These are phyloP conservation scores for Xylariales sp. DNA, from an alignment of 2,329 filamentous ascomycete genomes.

Conservation along the genomic window DNA sequence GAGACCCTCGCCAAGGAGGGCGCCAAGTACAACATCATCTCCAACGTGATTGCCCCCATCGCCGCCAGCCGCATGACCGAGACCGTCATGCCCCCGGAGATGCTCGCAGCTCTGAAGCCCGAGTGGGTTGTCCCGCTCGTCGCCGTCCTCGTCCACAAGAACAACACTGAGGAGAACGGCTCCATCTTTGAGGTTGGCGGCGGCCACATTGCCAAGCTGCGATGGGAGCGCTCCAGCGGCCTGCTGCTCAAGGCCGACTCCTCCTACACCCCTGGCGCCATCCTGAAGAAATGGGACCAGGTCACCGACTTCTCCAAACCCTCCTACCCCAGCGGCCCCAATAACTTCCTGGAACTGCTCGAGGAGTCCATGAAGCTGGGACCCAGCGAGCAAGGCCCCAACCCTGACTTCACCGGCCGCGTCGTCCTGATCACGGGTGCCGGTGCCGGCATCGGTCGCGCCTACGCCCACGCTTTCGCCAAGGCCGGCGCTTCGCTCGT, in stretches of 20 bases:
- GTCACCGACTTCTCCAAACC: slow-evolving; percentile 82
- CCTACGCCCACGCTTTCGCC: slow-evolving; percentile 86
- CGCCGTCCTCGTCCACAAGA: slow-evolving; percentile 80
- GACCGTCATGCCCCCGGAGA: slow-evolving; percentile 92
- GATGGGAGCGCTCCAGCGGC: slow-evolving; percentile 92
- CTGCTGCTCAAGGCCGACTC: slow-evolving; percentile 85
- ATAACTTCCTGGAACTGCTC: slow-evolving; percentile 82
- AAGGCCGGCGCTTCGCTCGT: slow-evolving; percentile 80
- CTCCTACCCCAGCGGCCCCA: slow-evolving; percentile 77
- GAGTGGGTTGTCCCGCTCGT: slow-evolving; percentile 95
- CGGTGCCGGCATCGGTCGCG: slow-evolving; percentile 85
- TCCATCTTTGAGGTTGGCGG: slow-evolving; percentile 91
- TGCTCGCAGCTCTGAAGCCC: slow-evolving; percentile 79
- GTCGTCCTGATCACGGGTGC: slow-evolving; percentile 86
- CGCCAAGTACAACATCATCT: slow-evolving; percentile 93
- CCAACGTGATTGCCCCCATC: slow-evolving; percentile 92
- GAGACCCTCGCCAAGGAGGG: slow-evolving; percentile 98
- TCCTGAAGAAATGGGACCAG: slow-evolving; percentile 85
- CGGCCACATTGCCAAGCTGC: slow-evolving; percentile 85
- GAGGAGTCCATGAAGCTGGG: slow-evolving; percentile 78
- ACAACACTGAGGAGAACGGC: slow-evolving; percentile 77
- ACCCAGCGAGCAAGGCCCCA: slow-evolving; percentile 66
- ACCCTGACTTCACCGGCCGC: slow-evolving; percentile 76
- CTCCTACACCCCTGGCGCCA: slow-evolving; percentile 79
- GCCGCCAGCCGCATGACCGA: slow-evolving; percentile 94